A percentile compares a stretch with the other conserved stretches of the same genome.
Conservation (phyloP, 306 rosid genomes). For the Sophora flavescens region DNA sequence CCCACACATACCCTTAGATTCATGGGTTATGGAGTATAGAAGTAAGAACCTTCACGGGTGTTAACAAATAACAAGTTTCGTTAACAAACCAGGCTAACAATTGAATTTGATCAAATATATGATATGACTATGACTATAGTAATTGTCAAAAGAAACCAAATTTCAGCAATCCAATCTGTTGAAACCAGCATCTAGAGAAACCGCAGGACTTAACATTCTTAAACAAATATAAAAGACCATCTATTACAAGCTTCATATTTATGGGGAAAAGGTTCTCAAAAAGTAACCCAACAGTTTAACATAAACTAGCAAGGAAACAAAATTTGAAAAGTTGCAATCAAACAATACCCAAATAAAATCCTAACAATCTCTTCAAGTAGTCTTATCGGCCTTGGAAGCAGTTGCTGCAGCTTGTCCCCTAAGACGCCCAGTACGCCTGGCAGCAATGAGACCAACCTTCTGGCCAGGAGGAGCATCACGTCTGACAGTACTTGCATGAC, state of each 20-base stretch:
- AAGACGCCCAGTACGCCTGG: slow-evolving; percentile 82
- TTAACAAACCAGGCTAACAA: no score
- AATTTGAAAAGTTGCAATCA: slow-evolving; percentile 29
- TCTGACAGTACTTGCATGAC: slow-evolving; percentile 81
- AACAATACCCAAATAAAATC: slow-evolving; percentile 18
- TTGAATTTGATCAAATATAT: background rate
- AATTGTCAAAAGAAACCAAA: background rate
- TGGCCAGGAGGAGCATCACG: slow-evolving; percentile 90
- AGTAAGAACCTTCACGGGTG: background rate
- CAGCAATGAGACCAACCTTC: slow-evolving; percentile 91
- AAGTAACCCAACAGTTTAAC: slow-evolving; percentile 7
- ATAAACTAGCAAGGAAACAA: slow-evolving; percentile 35
- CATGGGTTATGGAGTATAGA: no score
- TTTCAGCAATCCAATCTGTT: background rate
- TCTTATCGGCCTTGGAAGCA: slow-evolving; percentile 74
- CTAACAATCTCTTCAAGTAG: slow-evolving; percentile 48
- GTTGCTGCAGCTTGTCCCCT: slow-evolving; percentile 85
- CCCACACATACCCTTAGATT: no score
- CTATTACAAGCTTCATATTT: slow-evolving; percentile 19
- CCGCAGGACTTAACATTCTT: background rate
- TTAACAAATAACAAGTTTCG: background rate
- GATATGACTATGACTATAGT: background rate
- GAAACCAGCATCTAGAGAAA: background rate
- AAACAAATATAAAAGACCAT: slow-evolving; percentile 24
- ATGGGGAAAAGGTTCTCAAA: slow-evolving; percentile 26